Evolutionary conservation across 139 green algal species (phyloP).

Genomic region (Chlorella sp.): DNA sequence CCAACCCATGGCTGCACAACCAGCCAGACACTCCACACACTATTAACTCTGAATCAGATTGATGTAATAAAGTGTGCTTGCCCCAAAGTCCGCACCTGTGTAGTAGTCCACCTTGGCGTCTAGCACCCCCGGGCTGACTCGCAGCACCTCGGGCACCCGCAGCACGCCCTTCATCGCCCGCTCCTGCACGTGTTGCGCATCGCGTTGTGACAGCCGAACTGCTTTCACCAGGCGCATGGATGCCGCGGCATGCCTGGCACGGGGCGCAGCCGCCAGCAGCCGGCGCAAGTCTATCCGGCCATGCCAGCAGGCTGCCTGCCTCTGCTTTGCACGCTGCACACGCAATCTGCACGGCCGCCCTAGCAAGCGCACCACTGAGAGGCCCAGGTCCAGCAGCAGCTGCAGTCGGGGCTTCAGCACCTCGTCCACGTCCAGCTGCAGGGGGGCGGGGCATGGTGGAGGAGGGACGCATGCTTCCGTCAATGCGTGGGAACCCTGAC

Average conservation of each 20-base stretch:
- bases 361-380: background rate
- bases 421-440: constrained; percentile 25
- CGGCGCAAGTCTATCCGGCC: background rate
- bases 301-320: background rate
- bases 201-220: no score
- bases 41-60: no score
- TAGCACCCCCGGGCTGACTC: constrained; percentile 12
- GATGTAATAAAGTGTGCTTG: no score
- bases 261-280: background rate
- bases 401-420: constrained; percentile 36
- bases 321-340: no score
- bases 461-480: no score
- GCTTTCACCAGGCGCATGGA: no score
- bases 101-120: background rate
- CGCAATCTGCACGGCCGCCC: no score
- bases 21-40: no score
- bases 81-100: no score
- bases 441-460: background rate
- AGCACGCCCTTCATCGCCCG: constrained; percentile 5
- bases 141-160: constrained; percentile 32
- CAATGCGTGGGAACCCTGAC: no score
- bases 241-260: background rate
- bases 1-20: no score
- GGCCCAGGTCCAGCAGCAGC: constrained; percentile 8
- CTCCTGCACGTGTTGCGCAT: no score